A percentile compares a stretch with the other conserved stretches of the same genome.
phyloP scores from a whole-genome alignment of 2,329 filamentous ascomycete species.

The Hymenoscyphus salicellus region DNA sequence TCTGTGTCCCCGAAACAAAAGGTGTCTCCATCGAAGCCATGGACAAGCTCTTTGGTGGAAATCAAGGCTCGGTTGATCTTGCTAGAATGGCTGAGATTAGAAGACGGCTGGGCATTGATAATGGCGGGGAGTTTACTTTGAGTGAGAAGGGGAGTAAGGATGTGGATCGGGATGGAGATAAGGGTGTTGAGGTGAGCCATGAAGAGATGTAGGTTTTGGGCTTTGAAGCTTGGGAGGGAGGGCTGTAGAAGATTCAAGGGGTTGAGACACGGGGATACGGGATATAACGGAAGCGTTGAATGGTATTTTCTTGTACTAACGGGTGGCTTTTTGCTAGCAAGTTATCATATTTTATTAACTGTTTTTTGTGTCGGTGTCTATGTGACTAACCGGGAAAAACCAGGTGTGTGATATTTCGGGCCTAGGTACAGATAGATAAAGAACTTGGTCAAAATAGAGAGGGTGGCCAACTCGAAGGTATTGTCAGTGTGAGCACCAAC shows the following conservation, averaged over 20 bases:
- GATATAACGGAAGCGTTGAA: too few relatives aligned
- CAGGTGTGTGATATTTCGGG: too few relatives aligned
- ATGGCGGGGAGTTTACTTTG: background rate
- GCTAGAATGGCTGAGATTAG: constrained; percentile 28
- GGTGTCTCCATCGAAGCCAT: constrained; percentile 49
- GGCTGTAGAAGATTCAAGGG: background rate
- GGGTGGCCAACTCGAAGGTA: too few relatives aligned
- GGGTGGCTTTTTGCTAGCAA: too few relatives aligned
- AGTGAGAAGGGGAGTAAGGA: background rate
- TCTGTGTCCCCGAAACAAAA: constrained; percentile 51
- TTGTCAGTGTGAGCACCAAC: too few relatives aligned
- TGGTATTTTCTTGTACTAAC: too few relatives aligned
- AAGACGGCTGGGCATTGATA: constrained; percentile 19
- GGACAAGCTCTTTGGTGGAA: constrained; percentile 46
- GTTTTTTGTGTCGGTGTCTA: too few relatives aligned
- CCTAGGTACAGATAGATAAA: too few relatives aligned
- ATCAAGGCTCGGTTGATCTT: constrained; percentile 35
- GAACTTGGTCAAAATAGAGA: too few relatives aligned
- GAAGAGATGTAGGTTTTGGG: background rate
- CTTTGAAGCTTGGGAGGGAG: background rate
- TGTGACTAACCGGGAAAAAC: too few relatives aligned
- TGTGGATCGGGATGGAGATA: background rate
- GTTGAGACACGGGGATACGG: too few relatives aligned
- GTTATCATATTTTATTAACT: too few relatives aligned
- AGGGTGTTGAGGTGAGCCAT: background rate